Percentiles rank a stretch among this genome's conserved stretches.
These are phyloP conservation scores for Cardamine chenopodiifolia DNA, from an alignment of 345 rosid genomes.

Conservation along the genomic window DNA sequence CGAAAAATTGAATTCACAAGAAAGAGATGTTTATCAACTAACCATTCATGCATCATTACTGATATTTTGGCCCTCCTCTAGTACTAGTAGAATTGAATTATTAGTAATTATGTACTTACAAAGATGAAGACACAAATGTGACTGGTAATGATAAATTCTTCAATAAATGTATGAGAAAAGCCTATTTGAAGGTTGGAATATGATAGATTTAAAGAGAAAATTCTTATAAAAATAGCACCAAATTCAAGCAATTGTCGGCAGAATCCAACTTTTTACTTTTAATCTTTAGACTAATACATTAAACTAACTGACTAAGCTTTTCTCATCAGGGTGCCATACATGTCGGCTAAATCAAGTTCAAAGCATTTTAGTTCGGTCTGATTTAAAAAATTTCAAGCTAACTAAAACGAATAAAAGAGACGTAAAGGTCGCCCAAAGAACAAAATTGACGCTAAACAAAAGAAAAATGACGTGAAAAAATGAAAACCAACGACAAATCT, in stretches of 20 bases:
- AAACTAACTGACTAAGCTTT: slow-evolving; percentile 14
- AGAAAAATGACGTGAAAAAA: neutral
- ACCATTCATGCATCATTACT: slow-evolving; percentile 35
- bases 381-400: neutral
- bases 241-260: slow-evolving; percentile 41
- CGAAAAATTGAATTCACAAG: slow-evolving; percentile 15
- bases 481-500: neutral
- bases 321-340: slow-evolving; percentile 8
- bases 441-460: neutral
- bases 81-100: slow-evolving; percentile 19
- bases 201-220: slow-evolving; percentile 1
- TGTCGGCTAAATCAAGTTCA: slow-evolving; percentile 28
- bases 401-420: neutral
- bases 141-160: slow-evolving; percentile 23
- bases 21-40: slow-evolving; percentile 42
- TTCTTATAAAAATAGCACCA: slow-evolving; percentile 34
- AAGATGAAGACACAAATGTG: slow-evolving; percentile 30
- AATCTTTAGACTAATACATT: slow-evolving; percentile 26
- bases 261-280: slow-evolving; percentile 36
- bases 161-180: slow-evolving; percentile 20
- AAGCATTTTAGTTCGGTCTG: neutral
- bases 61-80: slow-evolving; percentile 32
- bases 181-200: slow-evolving; percentile 20
- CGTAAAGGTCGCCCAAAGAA: neutral
- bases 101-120: slow-evolving; percentile 23